phyloP scores from a whole-genome alignment of 345 rosid genomes.

The Triadica sebifera region DNA sequence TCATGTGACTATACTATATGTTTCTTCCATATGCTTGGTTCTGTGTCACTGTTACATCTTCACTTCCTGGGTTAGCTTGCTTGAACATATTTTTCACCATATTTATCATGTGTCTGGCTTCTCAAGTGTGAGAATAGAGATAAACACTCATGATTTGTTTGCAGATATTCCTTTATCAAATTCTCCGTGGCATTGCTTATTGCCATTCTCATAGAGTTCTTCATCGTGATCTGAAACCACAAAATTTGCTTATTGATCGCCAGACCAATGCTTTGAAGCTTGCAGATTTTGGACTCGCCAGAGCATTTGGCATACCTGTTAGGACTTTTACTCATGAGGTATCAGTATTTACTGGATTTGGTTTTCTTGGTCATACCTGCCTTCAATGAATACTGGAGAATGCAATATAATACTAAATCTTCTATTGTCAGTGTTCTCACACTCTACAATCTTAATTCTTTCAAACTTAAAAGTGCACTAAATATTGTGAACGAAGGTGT shows the following conservation, averaged over 20 bases:
- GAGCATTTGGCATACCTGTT: constrained; percentile 98
- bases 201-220: constrained; percentile 99
- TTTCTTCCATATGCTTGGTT: neutral
- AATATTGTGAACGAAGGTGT: neutral
- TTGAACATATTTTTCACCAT: neutral
- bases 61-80: neutral
- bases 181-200: constrained; percentile 93
- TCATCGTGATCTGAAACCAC: constrained; percentile 97
- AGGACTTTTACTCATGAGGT: constrained; percentile 99
- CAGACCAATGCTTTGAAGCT: constrained; percentile 86
- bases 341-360: neutral
- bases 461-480: neutral
- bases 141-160: constrained; percentile 5
- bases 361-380: neutral
- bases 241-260: constrained; percentile 92
- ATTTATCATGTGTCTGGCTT: neutral
- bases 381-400: neutral
- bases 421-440: neutral
- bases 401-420: neutral
- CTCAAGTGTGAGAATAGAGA: neutral
- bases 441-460: neutral
- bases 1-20: neutral
- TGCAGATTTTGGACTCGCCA: constrained; percentile 97
- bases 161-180: constrained; percentile 90
- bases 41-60: neutral